A percentile compares a stretch with the other conserved stretches of the same genome.
These are phyloP conservation scores for Amanita fuliginea DNA, from an alignment of 768 basidiomycete genomes.

Conservation along the genomic window DNA sequence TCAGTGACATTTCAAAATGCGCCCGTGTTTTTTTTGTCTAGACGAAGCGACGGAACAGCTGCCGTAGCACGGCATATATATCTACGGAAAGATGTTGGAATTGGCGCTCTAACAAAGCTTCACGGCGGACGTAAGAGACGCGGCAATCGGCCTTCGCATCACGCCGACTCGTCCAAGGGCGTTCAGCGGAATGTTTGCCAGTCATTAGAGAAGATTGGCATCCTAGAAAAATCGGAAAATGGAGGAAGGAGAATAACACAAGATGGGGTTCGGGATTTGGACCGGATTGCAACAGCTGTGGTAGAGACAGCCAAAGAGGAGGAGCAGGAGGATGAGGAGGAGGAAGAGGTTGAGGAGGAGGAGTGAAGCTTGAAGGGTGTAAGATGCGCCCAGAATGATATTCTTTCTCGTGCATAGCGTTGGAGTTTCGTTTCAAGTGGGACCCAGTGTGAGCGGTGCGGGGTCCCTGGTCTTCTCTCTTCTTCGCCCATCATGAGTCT, in stretches of 20 bases:
- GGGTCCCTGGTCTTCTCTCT: slow-evolving; percentile 4
- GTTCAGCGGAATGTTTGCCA: slow-evolving; percentile 96
- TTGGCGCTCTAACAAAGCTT: slow-evolving; percentile 89
- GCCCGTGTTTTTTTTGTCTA: neutral
- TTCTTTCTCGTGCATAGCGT: neutral
- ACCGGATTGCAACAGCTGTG: slow-evolving; percentile 86
- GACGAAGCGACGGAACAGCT: slow-evolving; percentile 35
- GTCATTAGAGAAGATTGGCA: slow-evolving; percentile 97
- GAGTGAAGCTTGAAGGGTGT: slow-evolving; percentile 26
- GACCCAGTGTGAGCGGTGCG: neutral
- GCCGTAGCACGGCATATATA: slow-evolving; percentile 98
- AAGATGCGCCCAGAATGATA: slow-evolving; percentile 28
- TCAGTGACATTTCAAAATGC: slow-evolving; percentile 27
- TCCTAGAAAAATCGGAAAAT: slow-evolving; percentile 86
- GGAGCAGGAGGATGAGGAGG: slow-evolving; percentile 67
- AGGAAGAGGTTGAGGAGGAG: slow-evolving; percentile 51
- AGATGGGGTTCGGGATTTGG: slow-evolving; percentile 93
- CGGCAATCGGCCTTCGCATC: slow-evolving; percentile 95
- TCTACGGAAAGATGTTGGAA: slow-evolving; percentile 94
- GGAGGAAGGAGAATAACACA: slow-evolving; percentile 95
- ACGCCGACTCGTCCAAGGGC: slow-evolving; percentile 73
- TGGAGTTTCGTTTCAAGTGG: too few relatives aligned
- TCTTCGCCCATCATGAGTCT: slow-evolving; percentile 26
- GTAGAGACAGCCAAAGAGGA: slow-evolving; percentile 69
- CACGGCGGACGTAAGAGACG: slow-evolving; percentile 95